Evolutionary conservation across 2,329 filamentous ascomycete genomes (phyloP).

Genomic region (Nemania serpens): DNA sequence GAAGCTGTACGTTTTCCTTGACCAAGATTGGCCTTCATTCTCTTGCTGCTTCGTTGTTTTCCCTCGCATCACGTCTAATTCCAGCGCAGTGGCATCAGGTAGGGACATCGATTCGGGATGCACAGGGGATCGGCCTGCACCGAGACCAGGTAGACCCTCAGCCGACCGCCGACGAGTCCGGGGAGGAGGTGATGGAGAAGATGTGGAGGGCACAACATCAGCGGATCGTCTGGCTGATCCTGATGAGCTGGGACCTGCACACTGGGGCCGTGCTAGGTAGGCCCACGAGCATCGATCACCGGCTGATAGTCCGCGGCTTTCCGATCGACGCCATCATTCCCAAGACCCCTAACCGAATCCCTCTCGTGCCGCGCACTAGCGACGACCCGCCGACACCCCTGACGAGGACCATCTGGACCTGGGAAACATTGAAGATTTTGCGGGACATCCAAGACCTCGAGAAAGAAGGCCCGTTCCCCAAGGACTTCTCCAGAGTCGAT

Average conservation of each 20-base stretch:
- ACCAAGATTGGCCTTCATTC: too few species aligned
- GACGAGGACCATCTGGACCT: slow-evolving; percentile 57
- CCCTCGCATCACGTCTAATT: slow-evolving; percentile 19
- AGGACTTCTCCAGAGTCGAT: slow-evolving; percentile 59
- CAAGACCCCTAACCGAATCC: slow-evolving; percentile 51
- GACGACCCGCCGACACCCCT: slow-evolving; percentile 62
- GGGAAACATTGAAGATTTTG: slow-evolving; percentile 53
- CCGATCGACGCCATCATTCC: slow-evolving; percentile 60
- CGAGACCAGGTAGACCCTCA: slow-evolving; percentile 57
- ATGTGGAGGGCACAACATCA: slow-evolving; percentile 63
- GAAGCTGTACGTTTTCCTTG: slow-evolving; percentile 53
- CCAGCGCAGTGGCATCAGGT: slow-evolving; percentile 57
- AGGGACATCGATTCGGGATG: slow-evolving; percentile 62
- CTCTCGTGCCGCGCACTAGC: slow-evolving; percentile 53
- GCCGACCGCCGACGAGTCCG: slow-evolving; percentile 48
- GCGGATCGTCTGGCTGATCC: slow-evolving; percentile 60
- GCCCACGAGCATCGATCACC: slow-evolving; percentile 59
- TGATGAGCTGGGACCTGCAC: slow-evolving; percentile 60
- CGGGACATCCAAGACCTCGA: slow-evolving; percentile 61
- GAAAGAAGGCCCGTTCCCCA: slow-evolving; percentile 58
- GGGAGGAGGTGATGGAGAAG: slow-evolving; percentile 57
- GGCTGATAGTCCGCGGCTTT: slow-evolving; percentile 51
- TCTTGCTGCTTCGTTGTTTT: not conserved
- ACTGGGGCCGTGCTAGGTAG: slow-evolving; percentile 59
- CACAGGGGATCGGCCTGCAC: slow-evolving; percentile 66